phyloP scores from a whole-genome alignment of 2,329 filamentous ascomycete genomes.

The Colletotrichum tofieldiae region DNA sequence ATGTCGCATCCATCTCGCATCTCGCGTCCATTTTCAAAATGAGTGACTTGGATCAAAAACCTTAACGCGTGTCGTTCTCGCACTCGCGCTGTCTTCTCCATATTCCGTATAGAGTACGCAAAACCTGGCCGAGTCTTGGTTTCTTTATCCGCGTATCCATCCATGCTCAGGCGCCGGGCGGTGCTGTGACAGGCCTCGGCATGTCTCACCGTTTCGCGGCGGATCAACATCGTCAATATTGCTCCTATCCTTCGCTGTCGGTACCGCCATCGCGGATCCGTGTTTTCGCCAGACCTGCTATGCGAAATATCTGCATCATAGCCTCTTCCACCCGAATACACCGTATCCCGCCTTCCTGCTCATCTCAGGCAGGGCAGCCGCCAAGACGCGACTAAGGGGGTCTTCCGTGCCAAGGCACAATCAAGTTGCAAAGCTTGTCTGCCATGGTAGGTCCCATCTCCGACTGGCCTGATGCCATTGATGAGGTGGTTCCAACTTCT shows the following conservation, averaged over 20 bases:
- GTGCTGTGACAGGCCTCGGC: constrained; percentile 31
- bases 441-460: constrained; percentile 13
- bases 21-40: constrained; percentile 1
- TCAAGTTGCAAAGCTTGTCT: constrained; percentile 41
- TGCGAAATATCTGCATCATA: constrained; percentile 16
- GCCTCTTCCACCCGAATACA: background rate
- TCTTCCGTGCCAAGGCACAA: constrained; percentile 35
- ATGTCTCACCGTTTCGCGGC: constrained; percentile 4
- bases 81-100: constrained; percentile 26
- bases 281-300: background rate
- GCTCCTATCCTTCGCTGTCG: background rate
- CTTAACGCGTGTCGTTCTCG: constrained; percentile 26
- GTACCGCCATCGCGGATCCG: constrained; percentile 31
- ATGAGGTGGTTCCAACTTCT: constrained; percentile 13
- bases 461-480: constrained; percentile 12
- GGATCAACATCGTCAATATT: constrained; percentile 15
- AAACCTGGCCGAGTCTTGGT: background rate
- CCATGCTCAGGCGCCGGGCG: constrained; percentile 16
- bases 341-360: background rate
- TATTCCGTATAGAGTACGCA: background rate
- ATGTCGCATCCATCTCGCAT: constrained; percentile 29
- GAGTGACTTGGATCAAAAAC: background rate
- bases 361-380: background rate
- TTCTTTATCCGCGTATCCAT: constrained; percentile 23
- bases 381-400: constrained; percentile 31